These are phyloP conservation scores for Didymella keratinophila DNA, from an alignment of 2,329 filamentous ascomycete genomes.

Conservation along the genomic window DNA sequence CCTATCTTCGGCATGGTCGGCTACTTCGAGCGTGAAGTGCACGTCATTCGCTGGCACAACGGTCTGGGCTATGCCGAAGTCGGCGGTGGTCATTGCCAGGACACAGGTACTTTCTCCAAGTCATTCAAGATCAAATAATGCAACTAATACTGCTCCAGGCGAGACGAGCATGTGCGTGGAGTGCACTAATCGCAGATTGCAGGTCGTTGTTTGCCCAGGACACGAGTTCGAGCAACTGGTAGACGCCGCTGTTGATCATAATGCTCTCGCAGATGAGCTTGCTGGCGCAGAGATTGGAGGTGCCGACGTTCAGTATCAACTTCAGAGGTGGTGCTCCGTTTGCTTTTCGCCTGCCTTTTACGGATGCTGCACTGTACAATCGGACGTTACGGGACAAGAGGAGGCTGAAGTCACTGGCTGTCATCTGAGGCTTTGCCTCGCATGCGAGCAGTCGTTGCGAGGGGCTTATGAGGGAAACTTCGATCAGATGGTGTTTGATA, in stretches of 20 bases:
- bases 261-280: slow-evolving; percentile 23
- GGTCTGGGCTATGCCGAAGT: slow-evolving; percentile 52
- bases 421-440: slow-evolving; percentile 36
- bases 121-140: too few relatives aligned
- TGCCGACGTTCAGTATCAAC: slow-evolving; percentile 20
- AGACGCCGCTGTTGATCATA: slow-evolving; percentile 4
- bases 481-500: slow-evolving; percentile 19
- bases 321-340: slow-evolving; percentile 41
- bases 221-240: slow-evolving; percentile 27
- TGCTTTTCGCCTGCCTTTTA: slow-evolving; percentile 38
- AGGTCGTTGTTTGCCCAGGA: slow-evolving; percentile 31
- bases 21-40: slow-evolving; percentile 43
- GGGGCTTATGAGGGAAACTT: slow-evolving; percentile 14
- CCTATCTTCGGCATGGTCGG: slow-evolving; percentile 53
- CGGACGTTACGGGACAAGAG: slow-evolving; percentile 4
- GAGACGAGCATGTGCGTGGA: slow-evolving; percentile 37
- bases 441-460: slow-evolving; percentile 25
- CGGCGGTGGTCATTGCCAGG: slow-evolving; percentile 46
- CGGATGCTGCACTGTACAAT: slow-evolving; percentile 28
- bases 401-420: slow-evolving; percentile 34
- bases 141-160: not conserved
- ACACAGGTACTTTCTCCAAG: slow-evolving; percentile 15
- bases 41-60: slow-evolving; percentile 47
- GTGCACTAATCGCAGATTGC: slow-evolving; percentile 33
- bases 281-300: slow-evolving; percentile 21